Base-by-base conservation (phyloP, 2,329 filamentous ascomycete genomes). In the Lojkania enalia region DNA sequence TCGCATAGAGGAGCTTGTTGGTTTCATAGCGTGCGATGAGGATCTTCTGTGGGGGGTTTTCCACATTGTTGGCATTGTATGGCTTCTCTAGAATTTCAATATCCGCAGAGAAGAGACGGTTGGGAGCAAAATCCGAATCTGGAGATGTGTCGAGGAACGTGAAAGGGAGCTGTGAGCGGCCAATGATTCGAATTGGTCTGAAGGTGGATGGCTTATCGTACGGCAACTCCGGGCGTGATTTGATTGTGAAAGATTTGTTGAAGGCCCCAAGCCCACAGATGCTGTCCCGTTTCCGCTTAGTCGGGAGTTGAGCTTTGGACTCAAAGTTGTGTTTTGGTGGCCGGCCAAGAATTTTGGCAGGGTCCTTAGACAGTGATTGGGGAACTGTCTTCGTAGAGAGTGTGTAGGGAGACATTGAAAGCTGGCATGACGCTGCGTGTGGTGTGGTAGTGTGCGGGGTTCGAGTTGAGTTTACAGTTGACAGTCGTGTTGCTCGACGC, bases 1-100 rank as follows among this genome's bases (percentile, higher is more conserved):
- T 88, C 42, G 83, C 82, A 87, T 91, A 96, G 2, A 97, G 66
- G 0, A 85, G 81, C 71, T 88, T 87, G 52, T 92, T 63, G 5
- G 54, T 49, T 31, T 67, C 66, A 29, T 60, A 42, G 5, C 60
- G 58, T 30, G 67, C 67, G 42, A 72, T 54, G 20, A 72, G 66
- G 20, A 72, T 55, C 37, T 53, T 63, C 2, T 58, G 45, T 6
- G 31, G 14, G 15, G 30, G 35, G 19, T 23, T 19, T 0, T 40
- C 43, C 3, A 55, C 43, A 0, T 46, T 20, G 12, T 46, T 42
- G 9, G n/a, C n/a, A 5, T 47, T 47, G 29, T 49, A 27, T 21
- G 53, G 30, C 12, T 43, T 35, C 44, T 71, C 69, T 14, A 71
- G 52, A 5, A 64, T 42, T 14, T 64, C 61, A 33, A 71, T 62